A percentile compares a stretch with the other conserved stretches of the same genome.
Conservation (phyloP, 2,329 filamentous ascomycete genomes). For the Colletotrichum endophyticum region DNA sequence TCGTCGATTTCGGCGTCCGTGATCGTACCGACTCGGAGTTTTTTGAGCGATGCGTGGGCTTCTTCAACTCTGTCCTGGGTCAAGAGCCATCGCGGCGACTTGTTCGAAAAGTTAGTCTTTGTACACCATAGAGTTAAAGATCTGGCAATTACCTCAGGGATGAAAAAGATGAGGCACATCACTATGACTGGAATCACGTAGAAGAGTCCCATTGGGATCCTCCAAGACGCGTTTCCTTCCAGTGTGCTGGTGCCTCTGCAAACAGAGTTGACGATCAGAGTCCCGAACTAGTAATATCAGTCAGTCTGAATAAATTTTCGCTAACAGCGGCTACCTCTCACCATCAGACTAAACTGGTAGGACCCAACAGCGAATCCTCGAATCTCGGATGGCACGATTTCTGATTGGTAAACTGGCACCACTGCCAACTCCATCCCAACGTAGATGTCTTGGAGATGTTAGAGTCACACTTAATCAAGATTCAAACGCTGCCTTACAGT, state of each 20-base stretch:
- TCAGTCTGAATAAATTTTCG: neutral
- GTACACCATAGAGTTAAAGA: neutral
- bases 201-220: conserved; percentile 38
- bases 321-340: neutral
- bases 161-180: conserved; percentile 28
- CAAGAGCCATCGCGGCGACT: conserved; percentile 35
- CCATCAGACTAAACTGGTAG: conserved; percentile 36
- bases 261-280: conserved; percentile 32
- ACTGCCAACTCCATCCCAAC: conserved; percentile 44
- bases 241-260: conserved; percentile 33
- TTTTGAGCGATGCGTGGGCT: conserved; percentile 27
- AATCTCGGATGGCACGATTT: conserved; percentile 32
- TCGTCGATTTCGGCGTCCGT: conserved; percentile 27
- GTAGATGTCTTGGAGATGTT: conserved; percentile 30
- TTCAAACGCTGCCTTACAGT: conserved; percentile 22
- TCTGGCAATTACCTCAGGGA: conserved; percentile 26
- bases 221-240: conserved; percentile 32
- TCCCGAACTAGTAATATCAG: conserved; percentile 16
- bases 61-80: conserved; percentile 31
- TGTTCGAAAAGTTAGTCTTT: neutral
- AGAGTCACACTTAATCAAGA: neutral
- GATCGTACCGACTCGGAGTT: conserved; percentile 26
- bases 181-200: conserved; percentile 36
- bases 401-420: conserved; percentile 40
- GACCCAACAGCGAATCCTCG: conserved; percentile 38